These are phyloP conservation scores for Mycena haematopus DNA, from an alignment of 768 basidiomycete genomes.

Conservation along the genomic window DNA sequence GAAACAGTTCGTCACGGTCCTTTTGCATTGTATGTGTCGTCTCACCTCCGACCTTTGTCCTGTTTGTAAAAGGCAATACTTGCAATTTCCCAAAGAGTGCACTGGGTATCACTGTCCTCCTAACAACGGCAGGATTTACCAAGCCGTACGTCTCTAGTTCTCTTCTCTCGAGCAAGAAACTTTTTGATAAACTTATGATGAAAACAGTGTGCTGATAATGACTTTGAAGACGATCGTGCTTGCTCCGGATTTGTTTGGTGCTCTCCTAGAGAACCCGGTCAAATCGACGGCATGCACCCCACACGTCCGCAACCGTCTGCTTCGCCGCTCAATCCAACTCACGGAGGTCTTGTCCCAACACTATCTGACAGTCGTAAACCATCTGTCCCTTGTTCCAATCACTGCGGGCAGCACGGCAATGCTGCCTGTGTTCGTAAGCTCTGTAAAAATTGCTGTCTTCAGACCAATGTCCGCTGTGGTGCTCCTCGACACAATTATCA, in stretches of 20 bases:
- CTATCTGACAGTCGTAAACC: neutral
- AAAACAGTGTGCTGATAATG: neutral
- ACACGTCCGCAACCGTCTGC: neutral
- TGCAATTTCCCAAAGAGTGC: slow-evolving; percentile 3
- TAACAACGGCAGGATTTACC: neutral
- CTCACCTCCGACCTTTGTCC: neutral
- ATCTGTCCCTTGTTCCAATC: neutral
- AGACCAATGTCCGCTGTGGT: neutral
- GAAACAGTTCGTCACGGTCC: neutral
- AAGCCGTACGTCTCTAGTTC: neutral
- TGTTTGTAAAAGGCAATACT: neutral
- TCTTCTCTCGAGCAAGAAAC: neutral
- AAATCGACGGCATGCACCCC: neutral
- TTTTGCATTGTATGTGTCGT: neutral
- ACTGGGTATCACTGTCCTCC: neutral
- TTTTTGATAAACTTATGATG: too few species aligned
- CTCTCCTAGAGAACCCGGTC: neutral
- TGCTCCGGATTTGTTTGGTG: neutral
- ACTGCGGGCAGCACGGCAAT: neutral
- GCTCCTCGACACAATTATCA: neutral
- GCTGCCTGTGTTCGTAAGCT: neutral
- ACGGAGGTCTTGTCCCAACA: neutral
- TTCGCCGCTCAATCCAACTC: neutral
- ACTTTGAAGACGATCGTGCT: neutral
- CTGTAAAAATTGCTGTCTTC: neutral